Base-by-base conservation (phyloP, 1,139 yeast genomes). In the Candida buenavistaensis region DNA sequence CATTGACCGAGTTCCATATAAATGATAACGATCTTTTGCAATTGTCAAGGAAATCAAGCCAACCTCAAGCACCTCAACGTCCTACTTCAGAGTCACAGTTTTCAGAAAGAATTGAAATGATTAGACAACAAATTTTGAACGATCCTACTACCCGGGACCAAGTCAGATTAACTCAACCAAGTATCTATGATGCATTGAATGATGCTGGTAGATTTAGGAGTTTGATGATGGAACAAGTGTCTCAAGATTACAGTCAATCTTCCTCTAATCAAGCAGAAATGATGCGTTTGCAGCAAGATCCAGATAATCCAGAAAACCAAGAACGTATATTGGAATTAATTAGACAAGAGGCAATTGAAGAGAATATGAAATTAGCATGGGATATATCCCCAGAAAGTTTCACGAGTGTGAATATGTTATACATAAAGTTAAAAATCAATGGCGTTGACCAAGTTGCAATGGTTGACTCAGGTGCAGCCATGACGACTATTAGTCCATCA, bases 401-500 rank as follows among this genome's bases (percentile, higher is more conserved):
- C 58, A 82, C 90, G 0, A 62, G 75, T 1, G 94, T 92, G 3
- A 77, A 78, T 26, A 89, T 94, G 96, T 70, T 92, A 34, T 90
- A 82, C 60, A 79, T 92, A 13, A 72, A 82, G 38, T 72, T 89
- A 35, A 80, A 78, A 42, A 83, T 92, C 16, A 89, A 90, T 51
- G 92, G 94, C 1, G 72, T 74, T 32, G 78, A 81, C 15, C 85
- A 89, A 6, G 87, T 87, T 55, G 97, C 97, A 0, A 87, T 92
- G 65, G 95, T 92, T 8, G 99, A 92, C 55, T 80, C 97, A 0
- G 98, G 99, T 2, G 98, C 99, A 1, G 97, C 89, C 57, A 71
- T 80, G 27, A 89, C 98, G 0, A 82, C 90, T 33, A 83, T 71
- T n/a, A 80, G 89, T 14, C 85, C 95, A 1, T 62, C 67, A 28